These are phyloP conservation scores for Circinella minor DNA, from an alignment of 371 early-diverging fungal species.

Conservation along the genomic window DNA sequence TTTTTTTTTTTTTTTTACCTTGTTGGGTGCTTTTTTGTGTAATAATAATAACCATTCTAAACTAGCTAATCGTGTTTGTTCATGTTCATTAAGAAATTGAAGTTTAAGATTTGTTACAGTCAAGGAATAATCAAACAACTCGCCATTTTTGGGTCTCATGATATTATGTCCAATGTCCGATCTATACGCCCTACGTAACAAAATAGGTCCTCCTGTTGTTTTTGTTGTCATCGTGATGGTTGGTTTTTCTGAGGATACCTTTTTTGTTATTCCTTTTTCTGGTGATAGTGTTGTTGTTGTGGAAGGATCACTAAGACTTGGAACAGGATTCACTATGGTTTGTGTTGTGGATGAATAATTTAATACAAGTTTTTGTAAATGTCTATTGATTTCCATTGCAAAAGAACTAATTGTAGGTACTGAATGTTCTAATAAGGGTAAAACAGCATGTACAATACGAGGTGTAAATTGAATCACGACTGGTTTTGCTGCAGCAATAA, in stretches of 20 bases:
- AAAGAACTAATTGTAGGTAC: conserved; percentile 61
- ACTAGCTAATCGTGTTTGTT: conserved; percentile 84
- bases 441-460: conserved; percentile 69
- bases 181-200: conserved; percentile 6
- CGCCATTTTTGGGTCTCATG: conserved; percentile 25
- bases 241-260: neutral
- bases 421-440: conserved; percentile 80
- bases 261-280: neutral
- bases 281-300: neutral
- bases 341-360: conserved; percentile 31
- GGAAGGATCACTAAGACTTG: conserved; percentile 3
- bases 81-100: conserved; percentile 82
- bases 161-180: conserved; percentile 1
- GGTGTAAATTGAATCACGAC: conserved; percentile 80
- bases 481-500: conserved; percentile 76
- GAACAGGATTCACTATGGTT: neutral
- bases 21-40: conserved; percentile 83
- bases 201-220: neutral
- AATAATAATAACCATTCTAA: conserved; percentile 92
- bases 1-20: conserved; percentile 32
- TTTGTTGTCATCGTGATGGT: neutral
- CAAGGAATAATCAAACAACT: conserved; percentile 76
- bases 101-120: conserved; percentile 77
- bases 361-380: conserved; percentile 70
- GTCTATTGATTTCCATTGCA: conserved; percentile 75